Conservation (phyloP, 2,329 filamentous ascomycete genomes). For the Aspergillus uvarum region DNA sequence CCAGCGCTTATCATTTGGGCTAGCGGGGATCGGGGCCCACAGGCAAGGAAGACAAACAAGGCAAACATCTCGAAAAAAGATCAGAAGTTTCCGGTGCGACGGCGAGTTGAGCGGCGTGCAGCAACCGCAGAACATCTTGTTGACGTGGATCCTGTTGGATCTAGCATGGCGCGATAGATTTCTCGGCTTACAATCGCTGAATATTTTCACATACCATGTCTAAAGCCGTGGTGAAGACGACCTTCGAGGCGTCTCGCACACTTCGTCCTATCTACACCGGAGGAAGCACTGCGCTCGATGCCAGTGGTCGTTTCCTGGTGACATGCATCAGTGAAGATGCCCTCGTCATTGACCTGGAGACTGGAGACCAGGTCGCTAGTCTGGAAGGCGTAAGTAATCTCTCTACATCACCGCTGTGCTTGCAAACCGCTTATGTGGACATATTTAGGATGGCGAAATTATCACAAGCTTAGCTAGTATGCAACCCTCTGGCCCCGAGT, state of each 20-base stretch:
- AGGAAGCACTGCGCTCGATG: conserved; percentile 79
- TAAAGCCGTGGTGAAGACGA: conserved; percentile 69
- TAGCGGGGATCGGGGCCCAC: conserved; percentile 29
- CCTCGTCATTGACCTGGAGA: conserved; percentile 79
- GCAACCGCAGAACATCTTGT: conserved; percentile 18
- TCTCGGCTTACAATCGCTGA: not conserved
- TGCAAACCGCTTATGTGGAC: conserved; percentile 17
- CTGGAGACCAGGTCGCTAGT: conserved; percentile 75
- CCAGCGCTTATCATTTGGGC: conserved; percentile 22
- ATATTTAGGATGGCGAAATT: conserved; percentile 61
- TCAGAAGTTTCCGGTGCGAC: conserved; percentile 31
- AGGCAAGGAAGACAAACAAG: conserved; percentile 24
- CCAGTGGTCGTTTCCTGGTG: conserved; percentile 76
- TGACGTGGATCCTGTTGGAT: conserved; percentile 12
- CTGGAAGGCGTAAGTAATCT: conserved; percentile 73
- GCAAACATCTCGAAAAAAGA: conserved; percentile 39
- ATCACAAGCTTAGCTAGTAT: conserved; percentile 47
- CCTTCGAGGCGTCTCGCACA: conserved; percentile 78
- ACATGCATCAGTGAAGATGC: conserved; percentile 91
- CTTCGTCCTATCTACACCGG: conserved; percentile 94
- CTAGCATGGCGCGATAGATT: conserved; percentile 24
- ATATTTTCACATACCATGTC: conserved; percentile 38
- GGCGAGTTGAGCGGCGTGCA: conserved; percentile 13
- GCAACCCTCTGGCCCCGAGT: conserved; percentile 16
- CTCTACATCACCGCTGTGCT: not conserved